These are phyloP conservation scores for Pleurotus tuber-regium DNA, from an alignment of 768 basidiomycete genomes.

Conservation along the genomic window DNA sequence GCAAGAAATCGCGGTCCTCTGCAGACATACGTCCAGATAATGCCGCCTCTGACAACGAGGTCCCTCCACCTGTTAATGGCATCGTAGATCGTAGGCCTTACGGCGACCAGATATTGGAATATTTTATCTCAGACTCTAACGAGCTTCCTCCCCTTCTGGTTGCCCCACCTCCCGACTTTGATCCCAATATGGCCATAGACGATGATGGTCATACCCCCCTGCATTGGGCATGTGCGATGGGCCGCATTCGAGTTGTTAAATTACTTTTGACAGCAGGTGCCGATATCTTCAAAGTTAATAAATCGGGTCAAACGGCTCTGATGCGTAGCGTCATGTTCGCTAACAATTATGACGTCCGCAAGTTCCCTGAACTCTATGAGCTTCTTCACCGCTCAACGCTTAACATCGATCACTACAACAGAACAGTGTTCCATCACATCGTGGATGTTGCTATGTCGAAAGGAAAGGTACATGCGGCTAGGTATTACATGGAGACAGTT, in stretches of 20 bases:
- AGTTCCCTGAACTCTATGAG: constrained; percentile 97
- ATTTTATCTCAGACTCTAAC: constrained; percentile 96
- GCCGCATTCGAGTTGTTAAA: constrained; percentile 93
- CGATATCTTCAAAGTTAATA: constrained; percentile 96
- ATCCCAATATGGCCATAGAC: constrained; percentile 95
- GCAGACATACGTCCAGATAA: constrained; percentile 45
- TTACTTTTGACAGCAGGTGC: constrained; percentile 90
- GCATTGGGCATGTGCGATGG: constrained; percentile 99
- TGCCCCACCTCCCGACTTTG: constrained; percentile 85
- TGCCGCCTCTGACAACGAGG: constrained; percentile 39
- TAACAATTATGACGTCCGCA: constrained; percentile 98
- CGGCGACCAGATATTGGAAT: constrained; percentile 95
- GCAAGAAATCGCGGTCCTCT: constrained; percentile 46
- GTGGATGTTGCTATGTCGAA: constrained; percentile 97
- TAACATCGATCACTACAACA: constrained; percentile 97
- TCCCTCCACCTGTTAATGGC: constrained; percentile 38
- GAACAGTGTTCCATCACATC: constrained; percentile 97
- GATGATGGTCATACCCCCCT: constrained; percentile 97
- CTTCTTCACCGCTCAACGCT: constrained; percentile 96
- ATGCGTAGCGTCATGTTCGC: constrained; percentile 99
- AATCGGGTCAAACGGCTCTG: constrained; percentile 92
- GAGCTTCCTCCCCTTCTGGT: constrained; percentile 87
- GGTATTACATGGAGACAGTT: constrained; percentile 99
- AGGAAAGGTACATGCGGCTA: constrained; percentile 94
- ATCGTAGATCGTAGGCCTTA: constrained; percentile 64